Conservation (phyloP, 202 grass and related monocot species). For the Dendrocalamus latiflorus region DNA sequence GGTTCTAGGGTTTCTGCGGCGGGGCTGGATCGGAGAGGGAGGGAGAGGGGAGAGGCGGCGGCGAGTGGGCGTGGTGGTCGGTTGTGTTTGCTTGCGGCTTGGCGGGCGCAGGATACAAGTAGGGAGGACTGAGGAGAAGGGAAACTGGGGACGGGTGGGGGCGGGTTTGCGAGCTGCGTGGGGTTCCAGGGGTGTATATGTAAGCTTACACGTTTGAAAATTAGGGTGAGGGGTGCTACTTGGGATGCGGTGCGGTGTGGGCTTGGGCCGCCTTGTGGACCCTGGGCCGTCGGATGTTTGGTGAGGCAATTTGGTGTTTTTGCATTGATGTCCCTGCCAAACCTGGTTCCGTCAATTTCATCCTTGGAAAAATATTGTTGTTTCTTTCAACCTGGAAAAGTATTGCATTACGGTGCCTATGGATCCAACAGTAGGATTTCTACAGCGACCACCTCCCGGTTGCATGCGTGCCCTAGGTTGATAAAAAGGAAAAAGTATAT, state of each 20-base stretch:
- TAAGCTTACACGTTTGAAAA: constrained; percentile 46
- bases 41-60: neutral
- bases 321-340: neutral
- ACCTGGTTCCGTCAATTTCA: neutral
- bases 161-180: constrained; percentile 4
- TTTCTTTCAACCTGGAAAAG: neutral
- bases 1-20: neutral
- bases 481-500: neutral
- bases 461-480: neutral
- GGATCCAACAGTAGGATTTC: neutral
- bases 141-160: neutral
- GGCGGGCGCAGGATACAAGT: constrained; percentile 54
- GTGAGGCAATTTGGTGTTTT: neutral
- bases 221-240: constrained; percentile 9
- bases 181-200: neutral
- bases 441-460: neutral
- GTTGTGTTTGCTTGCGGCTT: constrained; percentile 33
- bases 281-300: neutral
- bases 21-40: constrained; percentile 16
- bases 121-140: neutral
- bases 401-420: neutral
- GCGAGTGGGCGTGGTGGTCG: constrained; percentile 12
- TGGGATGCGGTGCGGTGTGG: neutral
- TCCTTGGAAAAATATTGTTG: neutral
- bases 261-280: neutral